Percentiles rank a stretch among this genome's conserved stretches.
These are phyloP conservation scores for Zymoseptoria passerinii DNA, from an alignment of 2,329 filamentous ascomycete genomes.

Conservation along the genomic window DNA sequence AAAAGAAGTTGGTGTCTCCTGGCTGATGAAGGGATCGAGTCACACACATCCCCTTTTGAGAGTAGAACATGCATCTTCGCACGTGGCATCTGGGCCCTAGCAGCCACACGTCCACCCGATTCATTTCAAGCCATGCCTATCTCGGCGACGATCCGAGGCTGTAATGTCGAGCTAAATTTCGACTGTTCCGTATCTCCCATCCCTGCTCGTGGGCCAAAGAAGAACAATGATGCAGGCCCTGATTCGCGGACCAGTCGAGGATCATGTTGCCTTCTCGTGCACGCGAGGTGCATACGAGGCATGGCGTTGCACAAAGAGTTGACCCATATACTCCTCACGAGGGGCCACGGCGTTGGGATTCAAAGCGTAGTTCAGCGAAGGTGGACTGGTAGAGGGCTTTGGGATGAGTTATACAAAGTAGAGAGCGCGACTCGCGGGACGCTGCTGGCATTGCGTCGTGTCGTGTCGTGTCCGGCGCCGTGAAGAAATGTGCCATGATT, in stretches of 20 bases:
- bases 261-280: conserved; percentile 9
- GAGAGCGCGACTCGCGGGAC: not conserved
- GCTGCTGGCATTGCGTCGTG: not conserved
- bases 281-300: conserved; percentile 15
- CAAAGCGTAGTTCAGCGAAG: not conserved
- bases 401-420: not conserved
- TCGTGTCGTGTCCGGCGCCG: not conserved
- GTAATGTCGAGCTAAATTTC: conserved; percentile 13
- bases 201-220: not conserved
- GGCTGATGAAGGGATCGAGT: not conserved
- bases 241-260: conserved; percentile 11
- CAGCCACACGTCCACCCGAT: not conserved
- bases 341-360: not conserved
- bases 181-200: not conserved
- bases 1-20: not conserved
- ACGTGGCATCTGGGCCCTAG: conserved; percentile 1
- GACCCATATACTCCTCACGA: not conserved
- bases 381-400: not conserved
- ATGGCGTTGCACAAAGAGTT: not conserved
- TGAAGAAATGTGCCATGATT: not conserved
- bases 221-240: conserved; percentile 1
- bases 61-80: not conserved
- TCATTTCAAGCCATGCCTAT: conserved; percentile 14
- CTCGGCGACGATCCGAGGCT: conserved; percentile 20
- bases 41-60: not conserved